These are phyloP conservation scores for Senna tora DNA, from an alignment of 306 rosid genomes.

Conservation along the genomic window DNA sequence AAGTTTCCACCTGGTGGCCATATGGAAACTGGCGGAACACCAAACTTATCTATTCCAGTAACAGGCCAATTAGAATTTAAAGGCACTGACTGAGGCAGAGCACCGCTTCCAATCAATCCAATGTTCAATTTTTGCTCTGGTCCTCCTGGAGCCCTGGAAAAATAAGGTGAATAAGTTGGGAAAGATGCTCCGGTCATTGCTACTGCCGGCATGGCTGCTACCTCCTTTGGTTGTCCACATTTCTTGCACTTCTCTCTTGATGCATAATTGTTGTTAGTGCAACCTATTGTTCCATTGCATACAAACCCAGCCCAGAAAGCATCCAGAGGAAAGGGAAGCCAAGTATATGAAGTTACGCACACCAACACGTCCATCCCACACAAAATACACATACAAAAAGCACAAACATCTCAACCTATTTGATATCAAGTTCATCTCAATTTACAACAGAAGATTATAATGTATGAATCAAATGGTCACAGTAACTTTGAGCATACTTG, in stretches of 20 bases:
- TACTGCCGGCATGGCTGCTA: constrained; percentile 89
- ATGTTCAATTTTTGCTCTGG: constrained; percentile 63
- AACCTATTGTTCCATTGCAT: constrained; percentile 92
- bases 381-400: constrained; percentile 81
- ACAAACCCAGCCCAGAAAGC: constrained; percentile 79
- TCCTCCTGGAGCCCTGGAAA: constrained; percentile 76
- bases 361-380: constrained; percentile 83
- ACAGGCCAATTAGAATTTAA: constrained; percentile 67
- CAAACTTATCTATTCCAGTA: constrained; percentile 65
- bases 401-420: constrained; percentile 87
- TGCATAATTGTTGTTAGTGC: constrained; percentile 99
- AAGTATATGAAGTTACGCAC: constrained; percentile 67
- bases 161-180: constrained; percentile 69
- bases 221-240: constrained; percentile 94
- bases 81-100: constrained; percentile 53
- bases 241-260: constrained; percentile 99
- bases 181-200: constrained; percentile 83
- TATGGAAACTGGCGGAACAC: constrained; percentile 55
- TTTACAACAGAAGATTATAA: constrained; percentile 40
- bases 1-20: constrained; percentile 65
- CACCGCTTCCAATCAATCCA: constrained; percentile 68
- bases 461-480: constrained; percentile 11
- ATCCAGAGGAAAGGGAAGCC: constrained; percentile 76
- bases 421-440: constrained; percentile 55
- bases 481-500: constrained; percentile 1